phyloP scores from a whole-genome alignment of 2,329 filamentous ascomycete species.

The Lecanicillium sp. region DNA sequence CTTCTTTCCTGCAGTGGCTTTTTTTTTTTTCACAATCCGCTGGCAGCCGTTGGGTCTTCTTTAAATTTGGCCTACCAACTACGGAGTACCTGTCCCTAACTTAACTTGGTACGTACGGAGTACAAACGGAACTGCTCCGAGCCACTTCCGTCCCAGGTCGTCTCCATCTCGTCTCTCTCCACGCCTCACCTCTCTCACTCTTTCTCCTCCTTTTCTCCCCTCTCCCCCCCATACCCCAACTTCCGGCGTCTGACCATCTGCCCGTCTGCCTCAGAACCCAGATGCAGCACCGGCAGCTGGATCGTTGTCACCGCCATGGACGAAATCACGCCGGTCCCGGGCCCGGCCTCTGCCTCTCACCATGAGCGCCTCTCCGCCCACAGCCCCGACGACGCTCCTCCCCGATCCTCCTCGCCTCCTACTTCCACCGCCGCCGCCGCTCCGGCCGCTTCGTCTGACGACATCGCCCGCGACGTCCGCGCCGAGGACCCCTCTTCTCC shows the following conservation, averaged over 20 bases:
- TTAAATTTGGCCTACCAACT: too few species aligned
- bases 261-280: not conserved
- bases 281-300: conserved; percentile 16
- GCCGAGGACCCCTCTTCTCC: conserved; percentile 23
- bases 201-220: not conserved
- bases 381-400: conserved; percentile 4
- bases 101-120: too few species aligned
- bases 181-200: too few species aligned
- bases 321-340: conserved; percentile 22
- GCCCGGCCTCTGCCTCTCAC: conserved; percentile 1
- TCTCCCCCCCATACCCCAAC: not conserved
- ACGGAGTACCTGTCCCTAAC: too few species aligned
- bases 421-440: not conserved
- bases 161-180: not conserved
- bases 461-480: conserved; percentile 20
- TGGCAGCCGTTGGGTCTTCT: not conserved
- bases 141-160: too few species aligned
- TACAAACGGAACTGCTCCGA: too few species aligned
- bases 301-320: conserved; percentile 22
- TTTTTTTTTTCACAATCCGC: not conserved
- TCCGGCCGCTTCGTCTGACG: conserved; percentile 5
- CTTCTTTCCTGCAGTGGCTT: not conserved
- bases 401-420: not conserved
- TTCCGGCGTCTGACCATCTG: not conserved
- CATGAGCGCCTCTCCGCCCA: conserved; percentile 3